Evolutionary conservation across 2,329 filamentous ascomycete genomes (phyloP), one percentile per base, ranked within the genome.

Genomic region (Spiromastix sp.): DNA sequence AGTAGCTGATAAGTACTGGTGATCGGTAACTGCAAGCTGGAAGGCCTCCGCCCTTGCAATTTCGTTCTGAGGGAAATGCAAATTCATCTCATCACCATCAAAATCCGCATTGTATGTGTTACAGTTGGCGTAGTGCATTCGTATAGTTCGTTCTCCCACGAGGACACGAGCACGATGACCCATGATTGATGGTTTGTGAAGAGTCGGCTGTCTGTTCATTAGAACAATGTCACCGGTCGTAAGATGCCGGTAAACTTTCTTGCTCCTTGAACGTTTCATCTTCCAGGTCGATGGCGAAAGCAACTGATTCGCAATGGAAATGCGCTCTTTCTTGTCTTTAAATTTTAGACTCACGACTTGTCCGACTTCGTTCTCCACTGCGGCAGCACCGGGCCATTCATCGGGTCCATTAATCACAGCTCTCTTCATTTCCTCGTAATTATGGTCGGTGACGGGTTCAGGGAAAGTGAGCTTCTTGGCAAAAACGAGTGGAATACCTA

Each of bases 81-180:
- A 93, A 59, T 98, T 98, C 91, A 98, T 98, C 61, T 98, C 91
- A 56, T 98, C 91, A 59, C 91, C 91, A 53, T 98, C 93, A 54
- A 98, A 98, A 70, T 98, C 91, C 20, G 91, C 91, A 50, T 98
- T 98, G 70, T 98, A 98, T 1, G 91, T 95, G 54, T 98, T 98
- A 60, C 91, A 96, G 59, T 98, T 98, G 50, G 91, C 89, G 63
- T 98, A 98, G 66, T 98, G 91, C 89, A 98, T 96, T 46, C 91
- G 86, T 56, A 98, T 87, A 0, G 91, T 96, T 64, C 93, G 93
- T 59, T 98, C 93, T 22, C 86, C 87, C 0, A 85, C 84, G 12
- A 98, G 66, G 4, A 98, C 89, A 41, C 87, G 77, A 34, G 91
- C 91, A 49, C 87, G 77, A 63, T 98, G 91, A 40, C 85, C 87